Evolutionary conservation across 768 basidiomycete species (phyloP), one percentile per base, ranked within the genome.

Genomic region (Rhizopogon vulgaris): DNA sequence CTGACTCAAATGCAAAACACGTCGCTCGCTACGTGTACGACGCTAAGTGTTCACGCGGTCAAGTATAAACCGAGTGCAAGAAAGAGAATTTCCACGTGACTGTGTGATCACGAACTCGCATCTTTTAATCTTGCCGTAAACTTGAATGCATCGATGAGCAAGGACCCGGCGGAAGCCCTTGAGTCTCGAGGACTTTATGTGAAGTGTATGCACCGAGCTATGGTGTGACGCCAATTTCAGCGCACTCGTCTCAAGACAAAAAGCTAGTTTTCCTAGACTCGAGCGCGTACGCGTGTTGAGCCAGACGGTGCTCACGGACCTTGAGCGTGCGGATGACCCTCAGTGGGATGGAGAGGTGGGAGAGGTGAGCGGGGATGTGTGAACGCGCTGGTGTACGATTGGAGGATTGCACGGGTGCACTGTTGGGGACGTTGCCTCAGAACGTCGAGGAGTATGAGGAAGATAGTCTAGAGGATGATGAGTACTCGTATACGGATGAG

Each of bases 371-470:
- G 78, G 73, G 72, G 12, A 71, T 67, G 57, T 84, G 79, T 55
- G 55, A 68, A 0, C 55, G 58, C n/a, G 71, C 77, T 62, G 75
- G 78, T 0, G 68, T 89, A 5, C 66, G 83, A 38, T 62, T 90
- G 46, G 87, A 90, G 66, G 88, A 90, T 63, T 90, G 87, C 60
- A 89, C 88, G 0, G 87, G 85, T 0, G 78, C 71, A 11, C 57
- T 72, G 48, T 66, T 90, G 36, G 88, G 88, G 0, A 60, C 59
- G 48, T 62, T 71, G 25, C 68, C 64, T 24, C 63, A 60, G 36
- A 55, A n/a, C n/a, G 63, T 66, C 0, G 69, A 63, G 1, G 67
- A 66, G 0, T 67, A 64, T 0, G 70, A 67, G 14, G 63, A 67
- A 3, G 67, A 61, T 11, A 11, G 17, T 18, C 3, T 32, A 12